Evolutionary conservation across 2,329 filamentous ascomycete species (phyloP), one percentile per base, ranked within the genome.

Genomic region (Cryphonectria carpinicola): DNA sequence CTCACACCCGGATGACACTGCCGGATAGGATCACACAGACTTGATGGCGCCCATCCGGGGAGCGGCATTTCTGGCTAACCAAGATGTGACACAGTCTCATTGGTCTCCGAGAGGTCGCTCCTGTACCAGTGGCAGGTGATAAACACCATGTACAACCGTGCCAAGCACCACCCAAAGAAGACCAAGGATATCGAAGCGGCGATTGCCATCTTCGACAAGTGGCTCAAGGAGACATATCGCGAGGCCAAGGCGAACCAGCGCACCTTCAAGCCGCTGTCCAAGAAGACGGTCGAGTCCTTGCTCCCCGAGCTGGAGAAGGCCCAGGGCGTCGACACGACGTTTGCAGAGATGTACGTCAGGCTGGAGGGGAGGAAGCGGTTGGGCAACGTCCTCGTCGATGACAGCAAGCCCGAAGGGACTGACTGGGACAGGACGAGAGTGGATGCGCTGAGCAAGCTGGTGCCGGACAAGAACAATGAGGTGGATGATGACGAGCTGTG

Each of bases 131-230:
- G 71, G 28, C 71, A 72, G 49, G 70, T 66, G 54, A 72, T 72
- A 58, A 72, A 71, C 58, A 72, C 71, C 19, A 71, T 72, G 71
- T 69, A 68, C 69, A 72, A 71, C 58, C 66, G 71, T n/a, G 71
- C 71, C 37, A 72, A 72, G 66, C 71, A 72, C n/a, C 71, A 72
- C 32, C 68, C 71, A 3, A 68, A 72, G 28, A 72, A 72, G 69
- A 72, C 71, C 7, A 67, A 72, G 19, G 71, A 71, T 39, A 72
- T 72, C n/a, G 67, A 72, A 66, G 66, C 68, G 6, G 71, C 71
- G 25, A 67, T 71, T 17, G 68, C 66, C 46, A 63, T 71, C 46
- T 72, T 72, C 22, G 56, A 70, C 17, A 62, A 28, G n/a, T 72
- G 71, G 71, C 63, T 72, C 11, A 70, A 64, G 54, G 68, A 71